Evolutionary conservation across 2,329 filamentous ascomycete species (phyloP), one percentile per base, ranked within the genome.

Genomic region (Stemphylium lycopersici): DNA sequence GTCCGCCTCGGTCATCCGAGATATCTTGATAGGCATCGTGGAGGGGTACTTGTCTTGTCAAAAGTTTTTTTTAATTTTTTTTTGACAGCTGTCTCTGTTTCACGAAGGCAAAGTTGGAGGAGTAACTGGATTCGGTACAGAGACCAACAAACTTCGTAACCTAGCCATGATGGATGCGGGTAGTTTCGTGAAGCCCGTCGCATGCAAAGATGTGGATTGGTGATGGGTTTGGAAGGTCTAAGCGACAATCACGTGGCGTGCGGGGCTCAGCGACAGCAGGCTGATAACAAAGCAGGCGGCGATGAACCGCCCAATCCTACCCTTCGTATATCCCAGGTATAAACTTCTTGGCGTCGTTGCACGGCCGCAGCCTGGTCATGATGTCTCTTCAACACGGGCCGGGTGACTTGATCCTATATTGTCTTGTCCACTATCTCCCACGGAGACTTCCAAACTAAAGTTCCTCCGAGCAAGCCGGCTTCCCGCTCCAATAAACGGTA

Each of bases 1-100:
- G 61, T 90, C 87, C 43, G 71, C 67, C 61, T 84, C 78, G 1
- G 79, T 80, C 64, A 90, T 80, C 7, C 77, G 79, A 4, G 79
- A 75, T 52, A 90, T 81, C 57, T 82, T 71, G 67, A 89, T 81
- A n/a, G 70, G 38, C 75, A 78, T 77, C 1, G 52, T 71, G 58
- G 31, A 32, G 46, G 48, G 8, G 41, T n/a, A 3, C 18, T 33
- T 16, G 49, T 52, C 26, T 55, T 31, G 45, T 22, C 8, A 18
- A 32, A 15, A 37, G 26, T 16, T 15, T 13, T 22, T 24, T 13
- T 31, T 22, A 31, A 31, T 6, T 24, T 13, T 31, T 22, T 31
- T 24, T 6, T 7, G 4, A 15, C 6, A 26, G 3, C 33, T 12
- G 4, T 24, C 32, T 31, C 8, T 24, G n/a, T 24, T 15, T 44